Conservation (phyloP, 176 grass and related monocot species). For the Ananas comosus region DNA sequence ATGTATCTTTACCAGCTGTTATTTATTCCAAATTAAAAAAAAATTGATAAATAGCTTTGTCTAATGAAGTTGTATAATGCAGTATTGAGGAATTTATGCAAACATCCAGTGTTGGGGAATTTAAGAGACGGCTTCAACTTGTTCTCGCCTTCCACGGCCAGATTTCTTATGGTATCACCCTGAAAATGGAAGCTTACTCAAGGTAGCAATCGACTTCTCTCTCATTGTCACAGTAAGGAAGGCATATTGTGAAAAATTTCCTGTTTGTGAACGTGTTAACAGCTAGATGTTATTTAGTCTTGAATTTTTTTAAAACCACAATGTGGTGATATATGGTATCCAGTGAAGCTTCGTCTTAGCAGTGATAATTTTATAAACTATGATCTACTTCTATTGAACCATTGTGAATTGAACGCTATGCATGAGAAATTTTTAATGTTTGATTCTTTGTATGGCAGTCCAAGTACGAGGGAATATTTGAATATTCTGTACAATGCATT, state of each 20-base stretch:
- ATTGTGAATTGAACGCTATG: not conserved
- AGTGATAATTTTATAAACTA: not conserved
- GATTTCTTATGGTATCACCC: conserved; percentile 38
- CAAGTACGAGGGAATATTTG: conserved; percentile 32
- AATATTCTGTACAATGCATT: conserved; percentile 88
- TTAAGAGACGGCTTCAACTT: conserved; percentile 82
- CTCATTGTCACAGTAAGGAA: not conserved
- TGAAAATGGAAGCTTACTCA: conserved; percentile 35
- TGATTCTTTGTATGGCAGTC: conserved; percentile 26
- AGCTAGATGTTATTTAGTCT: too few relatives aligned
- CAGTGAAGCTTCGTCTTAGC: not conserved
- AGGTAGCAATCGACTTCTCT: conserved; percentile 36
- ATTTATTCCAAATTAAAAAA: not conserved
- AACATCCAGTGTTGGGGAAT: conserved; percentile 83
- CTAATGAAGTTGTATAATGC: conserved; percentile 34
- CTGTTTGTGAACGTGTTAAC: too few relatives aligned
- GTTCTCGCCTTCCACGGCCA: conserved; percentile 72
- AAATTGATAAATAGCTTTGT: conserved; percentile 1
- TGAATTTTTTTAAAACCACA: too few relatives aligned
- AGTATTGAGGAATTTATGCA: conserved; percentile 85
- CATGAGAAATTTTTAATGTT: conserved; percentile 1
- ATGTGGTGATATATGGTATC: not conserved
- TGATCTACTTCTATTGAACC: not conserved
- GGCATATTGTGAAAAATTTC: not conserved
- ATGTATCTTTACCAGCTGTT: conserved; percentile 12